Evolutionary conservation across 2,329 filamentous ascomycete genomes (phyloP).

Genomic region (Aspergillus sp.): DNA sequence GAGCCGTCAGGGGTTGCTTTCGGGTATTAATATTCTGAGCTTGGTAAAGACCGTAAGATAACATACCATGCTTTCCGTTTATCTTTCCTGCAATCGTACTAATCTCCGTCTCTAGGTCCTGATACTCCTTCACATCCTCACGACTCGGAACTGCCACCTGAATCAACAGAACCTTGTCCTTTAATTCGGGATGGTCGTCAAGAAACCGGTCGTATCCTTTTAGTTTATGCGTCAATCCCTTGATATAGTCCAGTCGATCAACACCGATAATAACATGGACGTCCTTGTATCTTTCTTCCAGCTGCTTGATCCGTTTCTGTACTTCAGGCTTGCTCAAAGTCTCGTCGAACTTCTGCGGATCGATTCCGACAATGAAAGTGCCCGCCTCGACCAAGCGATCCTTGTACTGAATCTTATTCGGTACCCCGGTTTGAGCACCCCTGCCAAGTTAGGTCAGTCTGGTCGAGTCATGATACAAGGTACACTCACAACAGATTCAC

Average conservation of each 20-base stretch:
- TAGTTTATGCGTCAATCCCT: conserved; percentile 89
- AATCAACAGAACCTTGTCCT: conserved; percentile 84
- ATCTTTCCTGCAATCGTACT: conserved; percentile 90
- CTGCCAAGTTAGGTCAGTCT: conserved; percentile 14
- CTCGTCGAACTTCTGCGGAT: conserved; percentile 86
- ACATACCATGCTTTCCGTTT: conserved; percentile 74
- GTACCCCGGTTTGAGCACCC: conserved; percentile 53
- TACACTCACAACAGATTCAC: conserved; percentile 65
- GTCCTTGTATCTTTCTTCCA: conserved; percentile 78
- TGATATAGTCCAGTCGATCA: conserved; percentile 92
- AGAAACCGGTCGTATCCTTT: conserved; percentile 89
- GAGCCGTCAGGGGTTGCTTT: conserved; percentile 85
- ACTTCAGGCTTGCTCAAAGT: conserved; percentile 70
- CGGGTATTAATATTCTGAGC: conserved; percentile 3
- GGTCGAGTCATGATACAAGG: not conserved
- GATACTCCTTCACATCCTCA: conserved; percentile 88
- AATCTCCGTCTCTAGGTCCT: conserved; percentile 82
- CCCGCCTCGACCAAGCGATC: conserved; percentile 77
- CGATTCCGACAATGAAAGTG: conserved; percentile 91
- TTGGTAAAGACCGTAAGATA: not conserved
- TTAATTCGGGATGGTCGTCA: conserved; percentile 86
- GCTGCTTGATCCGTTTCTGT: conserved; percentile 67
- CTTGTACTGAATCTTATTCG: conserved; percentile 79
- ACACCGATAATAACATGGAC: conserved; percentile 90
- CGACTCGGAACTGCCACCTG: conserved; percentile 83